Conservation (phyloP, 306 rosid species). For the Corylus avellana region DNA sequence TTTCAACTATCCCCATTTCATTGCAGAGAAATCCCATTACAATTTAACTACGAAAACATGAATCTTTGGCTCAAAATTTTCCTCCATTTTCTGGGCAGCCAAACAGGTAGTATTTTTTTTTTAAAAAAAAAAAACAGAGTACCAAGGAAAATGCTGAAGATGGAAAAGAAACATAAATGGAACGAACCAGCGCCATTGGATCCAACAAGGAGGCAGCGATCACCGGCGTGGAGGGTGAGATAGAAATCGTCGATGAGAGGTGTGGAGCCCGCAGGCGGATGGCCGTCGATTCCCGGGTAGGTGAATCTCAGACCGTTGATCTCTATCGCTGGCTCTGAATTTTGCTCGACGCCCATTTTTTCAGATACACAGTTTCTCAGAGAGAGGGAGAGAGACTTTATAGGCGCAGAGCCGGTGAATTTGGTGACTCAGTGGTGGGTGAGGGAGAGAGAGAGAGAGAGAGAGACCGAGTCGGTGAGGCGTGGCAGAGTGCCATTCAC, state of each 20-base stretch:
- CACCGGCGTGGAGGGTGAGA: conserved; percentile 66
- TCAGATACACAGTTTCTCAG: not conserved
- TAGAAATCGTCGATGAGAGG: conserved; percentile 75
- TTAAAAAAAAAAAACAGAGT: not conserved
- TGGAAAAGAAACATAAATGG: not conserved
- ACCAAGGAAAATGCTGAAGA: not conserved
- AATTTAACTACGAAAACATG: not conserved
- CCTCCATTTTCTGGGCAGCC: not conserved
- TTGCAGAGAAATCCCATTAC: not conserved
- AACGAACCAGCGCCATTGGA: conserved; percentile 93
- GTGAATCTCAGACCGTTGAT: conserved; percentile 69
- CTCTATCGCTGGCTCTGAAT: conserved; percentile 44
- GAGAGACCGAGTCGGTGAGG: not conserved
- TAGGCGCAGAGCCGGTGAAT: conserved; percentile 4
- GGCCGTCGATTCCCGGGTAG: conserved; percentile 95
- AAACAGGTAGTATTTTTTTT: not conserved
- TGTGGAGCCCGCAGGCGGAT: conserved; percentile 81
- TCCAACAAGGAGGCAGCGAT: conserved; percentile 92
- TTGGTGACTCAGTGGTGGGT: conserved; percentile 9
- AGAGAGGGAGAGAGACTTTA: not conserved
- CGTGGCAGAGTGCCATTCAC: conserved; percentile 30
- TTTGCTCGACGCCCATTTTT: conserved; percentile 38
- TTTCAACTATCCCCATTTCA: not conserved
- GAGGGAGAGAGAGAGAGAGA: not conserved
- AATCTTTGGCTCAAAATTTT: not conserved